These are phyloP conservation scores for Colletotrichum sp. DNA, from an alignment of 2,329 filamentous ascomycete species.

Conservation along the genomic window DNA sequence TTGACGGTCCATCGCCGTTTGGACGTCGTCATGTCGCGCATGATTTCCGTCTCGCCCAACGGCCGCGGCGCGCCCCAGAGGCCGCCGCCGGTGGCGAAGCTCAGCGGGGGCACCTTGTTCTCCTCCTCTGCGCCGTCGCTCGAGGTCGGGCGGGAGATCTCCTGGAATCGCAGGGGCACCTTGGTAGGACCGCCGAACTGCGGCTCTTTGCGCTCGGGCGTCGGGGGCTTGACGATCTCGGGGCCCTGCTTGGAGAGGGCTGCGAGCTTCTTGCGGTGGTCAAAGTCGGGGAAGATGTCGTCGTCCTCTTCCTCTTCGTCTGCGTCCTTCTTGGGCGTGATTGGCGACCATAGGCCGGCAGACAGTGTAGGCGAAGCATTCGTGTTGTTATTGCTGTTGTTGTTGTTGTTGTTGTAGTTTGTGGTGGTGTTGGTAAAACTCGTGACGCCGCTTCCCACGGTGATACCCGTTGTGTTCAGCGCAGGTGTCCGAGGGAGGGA, in stretches of 20 bases:
- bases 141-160: constrained; percentile 21
- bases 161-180: constrained; percentile 17
- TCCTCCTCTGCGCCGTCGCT: constrained; percentile 29
- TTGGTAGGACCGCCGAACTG: constrained; percentile 8
- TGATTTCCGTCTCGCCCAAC: constrained; percentile 47
- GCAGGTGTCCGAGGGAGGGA: constrained; percentile 29
- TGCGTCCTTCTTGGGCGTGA: constrained; percentile 31
- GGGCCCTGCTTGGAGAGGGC: constrained; percentile 5
- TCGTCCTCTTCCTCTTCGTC: constrained; percentile 57
- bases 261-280: constrained; percentile 37
- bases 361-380: constrained; percentile 44
- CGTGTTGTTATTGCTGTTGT: background rate
- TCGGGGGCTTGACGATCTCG: constrained; percentile 14
- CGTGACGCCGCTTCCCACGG: constrained; percentile 42
- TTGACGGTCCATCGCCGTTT: constrained; percentile 64
- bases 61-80: constrained; percentile 50
- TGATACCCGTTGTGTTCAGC: constrained; percentile 38
- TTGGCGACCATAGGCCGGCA: constrained; percentile 53
- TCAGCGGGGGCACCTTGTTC: constrained; percentile 39
- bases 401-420: background rate
- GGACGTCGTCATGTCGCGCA: constrained; percentile 48
- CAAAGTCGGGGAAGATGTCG: constrained; percentile 57
- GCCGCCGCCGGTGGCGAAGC: constrained; percentile 44
- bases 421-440: constrained; percentile 29
- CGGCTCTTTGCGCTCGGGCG: constrained; percentile 25